Percentiles rank a stretch among this genome's conserved stretches.
Conservation (phyloP, 176 grass and related monocot species). For the Puya raimondii region DNA sequence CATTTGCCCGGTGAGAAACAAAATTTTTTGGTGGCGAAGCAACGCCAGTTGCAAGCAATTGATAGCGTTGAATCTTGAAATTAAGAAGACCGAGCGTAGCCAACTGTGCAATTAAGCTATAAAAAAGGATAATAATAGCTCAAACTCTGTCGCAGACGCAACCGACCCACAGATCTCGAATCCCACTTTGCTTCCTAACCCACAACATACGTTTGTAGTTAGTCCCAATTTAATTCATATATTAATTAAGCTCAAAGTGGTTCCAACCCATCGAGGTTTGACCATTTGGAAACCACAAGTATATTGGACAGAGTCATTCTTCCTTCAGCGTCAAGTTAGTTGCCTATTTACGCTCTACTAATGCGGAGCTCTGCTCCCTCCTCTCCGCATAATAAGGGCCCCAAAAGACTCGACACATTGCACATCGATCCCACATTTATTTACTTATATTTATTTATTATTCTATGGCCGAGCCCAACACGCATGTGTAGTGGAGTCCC, state of each 20-base stretch:
- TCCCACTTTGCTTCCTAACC: too few species aligned
- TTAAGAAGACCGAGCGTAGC: not conserved
- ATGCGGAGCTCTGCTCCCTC: conserved; percentile 20
- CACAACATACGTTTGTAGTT: too few species aligned
- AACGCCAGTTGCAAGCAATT: too few species aligned
- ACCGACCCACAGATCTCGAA: too few species aligned
- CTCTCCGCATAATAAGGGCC: conserved; percentile 14
- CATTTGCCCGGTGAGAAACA: too few species aligned
- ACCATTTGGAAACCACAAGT: not conserved
- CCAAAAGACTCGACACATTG: conserved; percentile 21
- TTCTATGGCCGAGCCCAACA: conserved; percentile 19
- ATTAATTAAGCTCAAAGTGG: not conserved
- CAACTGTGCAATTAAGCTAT: not conserved
- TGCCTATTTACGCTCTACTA: conserved; percentile 19
- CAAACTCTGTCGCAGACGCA: not conserved
- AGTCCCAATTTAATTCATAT: not conserved
- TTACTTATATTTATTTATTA: not conserved
- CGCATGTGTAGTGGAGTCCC: conserved; percentile 54
- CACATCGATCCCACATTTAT: conserved; percentile 1
- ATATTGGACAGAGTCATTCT: conserved; percentile 1
- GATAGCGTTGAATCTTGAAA: not conserved
- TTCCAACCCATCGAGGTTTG: not conserved
- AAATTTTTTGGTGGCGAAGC: too few species aligned
- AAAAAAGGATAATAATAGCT: not conserved
- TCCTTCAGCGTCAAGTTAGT: conserved; percentile 48